These are phyloP conservation scores for Lepidium didymum DNA, from an alignment of 345 rosid species.

Conservation along the genomic window DNA sequence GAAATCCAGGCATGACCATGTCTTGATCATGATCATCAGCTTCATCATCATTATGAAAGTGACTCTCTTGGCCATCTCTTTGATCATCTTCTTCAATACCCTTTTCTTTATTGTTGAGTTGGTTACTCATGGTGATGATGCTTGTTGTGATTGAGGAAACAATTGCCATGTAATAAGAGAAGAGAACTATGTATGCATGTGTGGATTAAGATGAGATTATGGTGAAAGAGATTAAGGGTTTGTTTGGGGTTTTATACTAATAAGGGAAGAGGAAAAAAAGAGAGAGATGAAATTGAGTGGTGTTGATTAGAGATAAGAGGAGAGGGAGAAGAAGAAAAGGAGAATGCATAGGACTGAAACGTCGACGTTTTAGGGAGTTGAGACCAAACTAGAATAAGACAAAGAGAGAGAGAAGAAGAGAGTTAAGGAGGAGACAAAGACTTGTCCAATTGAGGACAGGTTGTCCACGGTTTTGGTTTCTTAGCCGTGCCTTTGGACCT, in stretches of 20 bases:
- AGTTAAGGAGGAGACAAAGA: slow-evolving; percentile 58
- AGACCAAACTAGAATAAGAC: slow-evolving; percentile 16
- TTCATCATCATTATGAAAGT: slow-evolving; percentile 16
- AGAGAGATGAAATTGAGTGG: slow-evolving; percentile 28
- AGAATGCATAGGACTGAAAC: slow-evolving; percentile 16
- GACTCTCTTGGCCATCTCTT: slow-evolving; percentile 14
- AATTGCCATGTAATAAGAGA: slow-evolving; percentile 48
- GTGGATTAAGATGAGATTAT: slow-evolving; percentile 19
- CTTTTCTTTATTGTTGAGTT: slow-evolving; percentile 24
- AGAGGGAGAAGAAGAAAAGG: slow-evolving; percentile 17
- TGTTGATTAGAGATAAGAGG: slow-evolving; percentile 31
- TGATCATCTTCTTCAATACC: slow-evolving; percentile 20
- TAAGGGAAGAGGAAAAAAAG: slow-evolving; percentile 3
- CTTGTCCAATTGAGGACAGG: slow-evolving; percentile 50
- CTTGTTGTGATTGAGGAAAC: slow-evolving; percentile 49
- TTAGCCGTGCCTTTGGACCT: slow-evolving; percentile 52
- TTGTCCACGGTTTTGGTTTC: slow-evolving; percentile 38
- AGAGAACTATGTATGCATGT: slow-evolving; percentile 20
- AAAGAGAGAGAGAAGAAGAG: slow-evolving; percentile 19
- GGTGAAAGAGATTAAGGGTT: slow-evolving; percentile 18
- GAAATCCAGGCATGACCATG: slow-evolving; percentile 97
- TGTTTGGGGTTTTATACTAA: slow-evolving; percentile 25
- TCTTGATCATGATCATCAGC: slow-evolving; percentile 83
- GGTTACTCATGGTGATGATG: slow-evolving; percentile 31
- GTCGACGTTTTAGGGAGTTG: slow-evolving; percentile 16